phyloP scores from a whole-genome alignment of 1,284 basidiomycete genomes.

The Irpex rosettiformis region DNA sequence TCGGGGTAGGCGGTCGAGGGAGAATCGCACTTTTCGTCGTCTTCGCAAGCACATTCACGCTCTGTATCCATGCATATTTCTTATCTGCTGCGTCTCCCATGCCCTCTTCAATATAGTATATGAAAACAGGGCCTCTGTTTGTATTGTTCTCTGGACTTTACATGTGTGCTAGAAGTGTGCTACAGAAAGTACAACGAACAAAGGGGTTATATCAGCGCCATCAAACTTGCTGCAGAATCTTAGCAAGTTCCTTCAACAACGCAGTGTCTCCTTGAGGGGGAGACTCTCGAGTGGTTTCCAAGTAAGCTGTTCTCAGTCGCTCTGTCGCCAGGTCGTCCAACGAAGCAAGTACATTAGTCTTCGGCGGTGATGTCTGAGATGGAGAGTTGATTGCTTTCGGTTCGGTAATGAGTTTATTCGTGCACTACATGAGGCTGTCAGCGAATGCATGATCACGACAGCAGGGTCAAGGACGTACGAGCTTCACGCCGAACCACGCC shows the following conservation, averaged over 20 bases:
- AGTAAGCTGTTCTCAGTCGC: constrained; percentile 55
- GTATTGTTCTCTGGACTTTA: neutral
- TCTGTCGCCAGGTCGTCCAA: constrained; percentile 71
- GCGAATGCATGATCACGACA: neutral
- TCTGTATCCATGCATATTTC: constrained; percentile 19
- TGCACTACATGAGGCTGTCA: constrained; percentile 39
- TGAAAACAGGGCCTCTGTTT: neutral
- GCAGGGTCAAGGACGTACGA: constrained; percentile 47
- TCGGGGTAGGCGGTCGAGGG: constrained; percentile 14
- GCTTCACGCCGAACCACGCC: constrained; percentile 86
- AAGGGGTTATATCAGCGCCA: neutral
- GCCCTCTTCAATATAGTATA: neutral
- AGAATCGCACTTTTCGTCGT: constrained; percentile 8
- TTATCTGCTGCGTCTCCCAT: constrained; percentile 12
- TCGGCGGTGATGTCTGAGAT: constrained; percentile 54
- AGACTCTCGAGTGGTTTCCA: constrained; percentile 28
- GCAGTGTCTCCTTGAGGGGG: constrained; percentile 24
- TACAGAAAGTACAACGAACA: neutral
- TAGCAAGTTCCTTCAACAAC: constrained; percentile 23
- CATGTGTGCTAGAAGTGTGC: neutral
- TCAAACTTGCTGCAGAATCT: constrained; percentile 17
- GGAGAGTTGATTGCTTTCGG: constrained; percentile 38
- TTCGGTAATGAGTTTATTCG: constrained; percentile 47
- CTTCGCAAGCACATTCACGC: constrained; percentile 14
- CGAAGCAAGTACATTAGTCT: constrained; percentile 46